Evolutionary conservation across 371 early-diverging fungal species (phyloP).

Genomic region (Rhizopus stolonifer): DNA sequence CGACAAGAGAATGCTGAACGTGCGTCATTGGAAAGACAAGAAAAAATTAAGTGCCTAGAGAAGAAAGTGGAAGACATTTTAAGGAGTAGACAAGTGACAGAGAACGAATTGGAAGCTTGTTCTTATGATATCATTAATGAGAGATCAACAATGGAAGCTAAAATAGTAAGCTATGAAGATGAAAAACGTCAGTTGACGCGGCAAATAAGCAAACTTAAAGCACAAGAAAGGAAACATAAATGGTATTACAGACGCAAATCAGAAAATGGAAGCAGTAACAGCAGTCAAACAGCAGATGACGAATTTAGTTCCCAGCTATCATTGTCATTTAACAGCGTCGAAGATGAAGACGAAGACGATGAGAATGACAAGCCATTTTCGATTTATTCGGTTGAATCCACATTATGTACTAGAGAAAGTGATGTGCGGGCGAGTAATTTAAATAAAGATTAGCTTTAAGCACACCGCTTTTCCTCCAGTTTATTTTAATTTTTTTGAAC

Average conservation of each 20-base stretch:
- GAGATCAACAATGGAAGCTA: constrained; percentile 12
- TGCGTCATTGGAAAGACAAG: constrained; percentile 36
- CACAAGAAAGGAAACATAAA: constrained; percentile 65
- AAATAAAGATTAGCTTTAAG: not conserved
- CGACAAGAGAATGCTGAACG: constrained; percentile 52
- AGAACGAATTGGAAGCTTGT: constrained; percentile 22
- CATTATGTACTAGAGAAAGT: constrained; percentile 23
- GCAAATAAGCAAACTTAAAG: constrained; percentile 50
- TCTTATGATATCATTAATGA: constrained; percentile 3
- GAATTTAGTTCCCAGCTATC: constrained; percentile 14
- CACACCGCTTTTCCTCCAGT: too few relatives aligned
- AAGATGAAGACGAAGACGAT: constrained; percentile 1
- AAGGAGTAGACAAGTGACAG: constrained; percentile 10
- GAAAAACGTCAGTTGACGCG: constrained; percentile 25
- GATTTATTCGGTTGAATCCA: not conserved
- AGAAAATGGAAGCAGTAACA: constrained; percentile 16
- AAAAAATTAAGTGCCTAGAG: constrained; percentile 37
- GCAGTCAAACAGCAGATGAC: constrained; percentile 16
- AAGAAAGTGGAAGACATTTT: constrained; percentile 38
- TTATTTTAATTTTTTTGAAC: too few relatives aligned
- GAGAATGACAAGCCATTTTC: not conserved
- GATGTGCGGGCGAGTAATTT: constrained; percentile 24
- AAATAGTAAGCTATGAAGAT: constrained; percentile 20
- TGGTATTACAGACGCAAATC: constrained; percentile 61
- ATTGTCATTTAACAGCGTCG: not conserved